Conservation (phyloP, 2,329 filamentous ascomycete genomes). For the Colletotrichum somersetense region DNA sequence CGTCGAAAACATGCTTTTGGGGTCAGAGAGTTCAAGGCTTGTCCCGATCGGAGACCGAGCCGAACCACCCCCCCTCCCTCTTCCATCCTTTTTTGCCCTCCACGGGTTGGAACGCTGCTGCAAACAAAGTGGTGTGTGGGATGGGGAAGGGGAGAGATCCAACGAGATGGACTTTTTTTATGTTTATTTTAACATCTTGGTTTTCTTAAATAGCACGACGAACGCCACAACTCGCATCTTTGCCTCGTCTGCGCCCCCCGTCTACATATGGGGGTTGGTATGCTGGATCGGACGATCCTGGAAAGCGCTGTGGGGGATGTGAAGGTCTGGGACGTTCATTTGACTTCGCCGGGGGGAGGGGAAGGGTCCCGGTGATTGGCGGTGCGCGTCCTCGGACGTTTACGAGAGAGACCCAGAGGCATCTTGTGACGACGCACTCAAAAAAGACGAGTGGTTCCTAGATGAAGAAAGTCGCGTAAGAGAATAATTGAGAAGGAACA, state of each 20-base stretch:
- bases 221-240: not conserved
- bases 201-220: not conserved
- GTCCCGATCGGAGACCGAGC: not conserved
- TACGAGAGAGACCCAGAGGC: no score
- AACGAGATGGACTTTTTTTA: not conserved
- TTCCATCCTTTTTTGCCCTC: not conserved
- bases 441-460: no score
- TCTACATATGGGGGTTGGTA: no score
- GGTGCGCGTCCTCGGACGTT: no score
- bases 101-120: not conserved
- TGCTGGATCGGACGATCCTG: no score
- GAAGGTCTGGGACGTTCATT: no score
- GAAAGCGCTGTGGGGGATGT: no score
- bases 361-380: no score
- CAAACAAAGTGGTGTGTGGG: not conserved
- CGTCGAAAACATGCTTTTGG: not conserved
- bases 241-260: not conserved
- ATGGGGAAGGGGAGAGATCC: not conserved
- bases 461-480: not conserved
- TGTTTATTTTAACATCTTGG: not conserved
- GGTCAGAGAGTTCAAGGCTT: not conserved
- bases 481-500: not conserved
- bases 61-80: not conserved
- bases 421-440: no score
- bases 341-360: no score